Conservation (phyloP, 805 yeast genomes). For the Sungouiella thailandica region DNA sequence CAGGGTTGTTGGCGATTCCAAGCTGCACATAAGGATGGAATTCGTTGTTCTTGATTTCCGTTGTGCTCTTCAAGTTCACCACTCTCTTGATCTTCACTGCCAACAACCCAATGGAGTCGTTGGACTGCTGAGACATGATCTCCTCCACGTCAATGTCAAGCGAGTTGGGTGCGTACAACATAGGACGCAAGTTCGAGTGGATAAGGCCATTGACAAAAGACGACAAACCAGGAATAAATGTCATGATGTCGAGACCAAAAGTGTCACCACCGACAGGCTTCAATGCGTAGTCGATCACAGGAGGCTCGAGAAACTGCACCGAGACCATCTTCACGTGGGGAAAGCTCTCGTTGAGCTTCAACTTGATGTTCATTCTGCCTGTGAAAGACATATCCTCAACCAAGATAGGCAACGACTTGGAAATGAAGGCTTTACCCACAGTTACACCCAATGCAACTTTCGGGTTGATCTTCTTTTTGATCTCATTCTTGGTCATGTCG, state of each 20-base stretch:
- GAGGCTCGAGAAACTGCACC: slow-evolving; percentile 71
- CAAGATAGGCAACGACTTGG: slow-evolving; percentile 69
- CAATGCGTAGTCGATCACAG: slow-evolving; percentile 70
- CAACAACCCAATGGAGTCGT: slow-evolving; percentile 66
- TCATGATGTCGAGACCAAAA: slow-evolving; percentile 81
- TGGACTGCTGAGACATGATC: slow-evolving; percentile 54
- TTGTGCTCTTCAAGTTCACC: slow-evolving; percentile 38
- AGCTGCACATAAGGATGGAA: slow-evolving; percentile 55
- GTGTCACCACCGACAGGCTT: slow-evolving; percentile 89
- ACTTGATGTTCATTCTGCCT: slow-evolving; percentile 62
- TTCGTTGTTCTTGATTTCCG: slow-evolving; percentile 36
- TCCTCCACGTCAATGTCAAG: slow-evolving; percentile 72
- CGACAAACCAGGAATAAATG: slow-evolving; percentile 75
- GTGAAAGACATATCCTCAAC: slow-evolving; percentile 76
- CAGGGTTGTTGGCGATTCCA: slow-evolving; percentile 33
- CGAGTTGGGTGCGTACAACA: slow-evolving; percentile 80
- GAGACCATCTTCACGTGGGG: slow-evolving; percentile 78
- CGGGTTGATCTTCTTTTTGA: slow-evolving; percentile 67
- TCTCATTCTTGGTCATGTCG: slow-evolving; percentile 76
- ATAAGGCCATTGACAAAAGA: slow-evolving; percentile 65
- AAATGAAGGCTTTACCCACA: slow-evolving; percentile 74
- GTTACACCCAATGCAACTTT: slow-evolving; percentile 78
- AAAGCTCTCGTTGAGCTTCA: slow-evolving; percentile 57
- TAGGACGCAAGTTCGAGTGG: slow-evolving; percentile 67
- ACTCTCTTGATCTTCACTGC: slow-evolving; percentile 59